Evolutionary conservation across 768 basidiomycete genomes (phyloP), one percentile per base, ranked within the genome.

Genomic region (Myochromella boudieri): DNA sequence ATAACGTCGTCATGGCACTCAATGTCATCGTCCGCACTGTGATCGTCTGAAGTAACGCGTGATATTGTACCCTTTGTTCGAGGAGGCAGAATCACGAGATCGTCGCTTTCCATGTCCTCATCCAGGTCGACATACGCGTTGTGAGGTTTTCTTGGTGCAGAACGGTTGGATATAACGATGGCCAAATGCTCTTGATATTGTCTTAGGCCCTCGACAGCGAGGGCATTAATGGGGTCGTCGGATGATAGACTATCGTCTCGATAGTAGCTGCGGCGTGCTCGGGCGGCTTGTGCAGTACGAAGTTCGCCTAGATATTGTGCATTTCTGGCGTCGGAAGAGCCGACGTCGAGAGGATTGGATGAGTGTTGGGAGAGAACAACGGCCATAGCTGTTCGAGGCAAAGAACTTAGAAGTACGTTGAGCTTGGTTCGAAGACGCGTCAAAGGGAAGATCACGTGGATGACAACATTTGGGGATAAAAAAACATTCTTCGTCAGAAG

Each of bases 341-440:
- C 71, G 17, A 78, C 77, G 55, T 88, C 84, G 24, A 87, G 75
- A 2, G 86, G 85, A 55, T 87, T 87, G 36, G 85, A 87, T 10
- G 85, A 84, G 58, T 87, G 85, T 48, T 80, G 80, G 7, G 85
- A 86, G 49, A 87, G 68, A 14, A 75, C 44, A 47, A 68, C 56
- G 21, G 64, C 66, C 74, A 72, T 73, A 15, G 42, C 24, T 42
- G 41, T 31, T 33, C 34, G 6, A 42, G 22, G 34, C n/a, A 31
- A 17, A 31, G 50, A 24, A 12, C 21, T 17, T n/a, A 37, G 37
- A 39, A 46, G 27, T 15, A 40, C 21, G 15, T 42, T 25, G 28
- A 26, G 22, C 26, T 14, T 42, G 25, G 37, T 17, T 18, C 39
- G 31, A 44, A 28, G 49, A 52, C 54, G 51, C 50, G 52, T 42